phyloP scores from a whole-genome alignment of 441 rosid genomes.

The Corymbia citriodora region DNA sequence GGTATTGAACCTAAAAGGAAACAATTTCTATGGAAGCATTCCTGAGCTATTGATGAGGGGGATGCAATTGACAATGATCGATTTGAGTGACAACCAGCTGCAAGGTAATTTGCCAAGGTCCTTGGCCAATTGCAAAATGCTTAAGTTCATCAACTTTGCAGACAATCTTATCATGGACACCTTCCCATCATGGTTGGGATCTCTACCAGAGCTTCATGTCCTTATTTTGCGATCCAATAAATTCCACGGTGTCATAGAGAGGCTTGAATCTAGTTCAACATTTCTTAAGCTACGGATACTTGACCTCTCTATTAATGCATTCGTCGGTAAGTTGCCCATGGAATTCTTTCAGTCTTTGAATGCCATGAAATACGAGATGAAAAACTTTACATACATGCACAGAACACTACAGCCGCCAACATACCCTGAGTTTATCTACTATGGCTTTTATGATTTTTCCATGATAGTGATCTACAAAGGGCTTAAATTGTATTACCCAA shows the following conservation, averaged over 20 bases:
- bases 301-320: no score
- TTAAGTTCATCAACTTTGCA: background rate
- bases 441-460: background rate
- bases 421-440: rapidly evolving
- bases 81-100: background rate
- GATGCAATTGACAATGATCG: rapidly evolving
- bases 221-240: no score
- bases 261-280: no score
- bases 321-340: no score
- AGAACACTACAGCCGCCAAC: rapidly evolving
- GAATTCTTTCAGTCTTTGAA: no score
- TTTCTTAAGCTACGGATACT: no score
- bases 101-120: background rate
- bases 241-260: no score
- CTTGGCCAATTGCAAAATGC: background rate
- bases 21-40: background rate
- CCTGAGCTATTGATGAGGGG: rapidly evolving
- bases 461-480: background rate
- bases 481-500: background rate
- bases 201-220: no score
- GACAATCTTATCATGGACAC: background rate
- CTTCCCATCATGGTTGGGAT: no score
- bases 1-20: no score
- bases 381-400: no score
- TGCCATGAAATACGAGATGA: no score